Percentiles rank a stretch among this genome's conserved stretches.
Conservation (phyloP, 2,329 filamentous ascomycete genomes). For the Magnaporthiopsis poae region DNA sequence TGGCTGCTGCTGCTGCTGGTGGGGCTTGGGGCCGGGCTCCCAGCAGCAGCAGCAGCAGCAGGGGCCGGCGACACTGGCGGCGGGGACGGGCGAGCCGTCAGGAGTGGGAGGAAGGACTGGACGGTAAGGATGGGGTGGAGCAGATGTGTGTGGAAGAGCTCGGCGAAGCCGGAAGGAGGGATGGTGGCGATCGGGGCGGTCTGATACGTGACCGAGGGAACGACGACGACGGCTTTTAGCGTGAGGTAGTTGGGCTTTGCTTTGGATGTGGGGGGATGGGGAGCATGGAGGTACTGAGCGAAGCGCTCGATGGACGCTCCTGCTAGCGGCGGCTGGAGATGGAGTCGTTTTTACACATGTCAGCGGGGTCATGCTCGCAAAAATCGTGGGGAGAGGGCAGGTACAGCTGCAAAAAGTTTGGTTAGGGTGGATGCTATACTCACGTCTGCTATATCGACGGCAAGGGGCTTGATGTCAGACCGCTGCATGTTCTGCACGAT, state of each 20-base stretch:
- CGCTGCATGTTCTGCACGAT: conserved; percentile 67
- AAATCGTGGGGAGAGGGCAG: no score
- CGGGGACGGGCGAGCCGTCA: conserved; percentile 51
- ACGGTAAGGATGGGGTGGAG: conserved; percentile 80
- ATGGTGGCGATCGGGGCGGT: conserved; percentile 78
- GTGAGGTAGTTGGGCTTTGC: conserved; percentile 66
- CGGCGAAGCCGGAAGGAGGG: conserved; percentile 71
- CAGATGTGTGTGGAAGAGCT: conserved; percentile 85
- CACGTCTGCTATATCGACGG: conserved; percentile 73
- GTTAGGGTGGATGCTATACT: conserved; percentile 21
- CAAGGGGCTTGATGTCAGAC: conserved; percentile 70
- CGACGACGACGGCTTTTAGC: conserved; percentile 70
- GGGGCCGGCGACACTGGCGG: conserved; percentile 27
- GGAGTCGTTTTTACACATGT: conserved; percentile 1
- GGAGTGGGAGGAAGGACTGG: conserved; percentile 76
- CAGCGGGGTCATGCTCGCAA: background rate
- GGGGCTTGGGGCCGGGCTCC: conserved; percentile 30
- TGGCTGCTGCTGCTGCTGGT: conserved; percentile 15
- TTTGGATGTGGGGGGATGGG: conserved; percentile 66
- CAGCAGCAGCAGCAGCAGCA: conserved; percentile 24
- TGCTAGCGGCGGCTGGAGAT: conserved; percentile 56
- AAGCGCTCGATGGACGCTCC: conserved; percentile 63
- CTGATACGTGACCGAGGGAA: conserved; percentile 72
- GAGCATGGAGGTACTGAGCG: conserved; percentile 58
- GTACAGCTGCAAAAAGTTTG: no score